Percentiles rank a stretch among this genome's conserved stretches.
Evolutionary conservation across 306 rosid genomes (phyloP).

Genomic region (Castanea mollissima): DNA sequence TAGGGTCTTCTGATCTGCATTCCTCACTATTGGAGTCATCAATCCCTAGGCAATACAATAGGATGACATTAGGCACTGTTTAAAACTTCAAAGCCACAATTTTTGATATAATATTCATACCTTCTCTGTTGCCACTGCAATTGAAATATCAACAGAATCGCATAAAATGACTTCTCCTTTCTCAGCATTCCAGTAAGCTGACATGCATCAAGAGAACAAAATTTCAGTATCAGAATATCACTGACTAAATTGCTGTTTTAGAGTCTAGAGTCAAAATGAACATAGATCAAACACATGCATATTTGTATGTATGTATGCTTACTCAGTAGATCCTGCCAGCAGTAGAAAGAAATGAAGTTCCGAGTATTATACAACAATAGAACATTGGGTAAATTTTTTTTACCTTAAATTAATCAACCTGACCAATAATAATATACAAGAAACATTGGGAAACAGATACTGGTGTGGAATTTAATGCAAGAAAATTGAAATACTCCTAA

Average conservation of each 20-base stretch:
- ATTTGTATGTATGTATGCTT: neutral
- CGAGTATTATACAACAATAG: neutral
- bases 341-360: neutral
- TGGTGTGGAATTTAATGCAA: neutral
- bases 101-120: constrained; percentile 51
- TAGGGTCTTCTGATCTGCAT: constrained; percentile 91
- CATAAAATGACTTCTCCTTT: constrained; percentile 61
- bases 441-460: neutral
- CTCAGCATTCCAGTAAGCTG: constrained; percentile 87
- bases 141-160: constrained; percentile 81
- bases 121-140: constrained; percentile 99
- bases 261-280: neutral
- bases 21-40: constrained; percentile 92
- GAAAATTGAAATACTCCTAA: neutral
- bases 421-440: neutral
- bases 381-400: no score
- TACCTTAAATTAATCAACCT: neutral
- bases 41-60: constrained; percentile 62
- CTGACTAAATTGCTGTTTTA: constrained; percentile 15
- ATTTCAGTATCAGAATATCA: constrained; percentile 23
- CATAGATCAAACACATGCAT: neutral
- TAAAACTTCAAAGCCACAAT: constrained; percentile 22
- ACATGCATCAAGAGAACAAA: constrained; percentile 22
- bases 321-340: neutral
- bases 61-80: constrained; percentile 17